A percentile compares a stretch with the other conserved stretches of the same genome.
Conservation (phyloP, 2,329 filamentous ascomycete genomes). For the Blastomyces parvus region DNA sequence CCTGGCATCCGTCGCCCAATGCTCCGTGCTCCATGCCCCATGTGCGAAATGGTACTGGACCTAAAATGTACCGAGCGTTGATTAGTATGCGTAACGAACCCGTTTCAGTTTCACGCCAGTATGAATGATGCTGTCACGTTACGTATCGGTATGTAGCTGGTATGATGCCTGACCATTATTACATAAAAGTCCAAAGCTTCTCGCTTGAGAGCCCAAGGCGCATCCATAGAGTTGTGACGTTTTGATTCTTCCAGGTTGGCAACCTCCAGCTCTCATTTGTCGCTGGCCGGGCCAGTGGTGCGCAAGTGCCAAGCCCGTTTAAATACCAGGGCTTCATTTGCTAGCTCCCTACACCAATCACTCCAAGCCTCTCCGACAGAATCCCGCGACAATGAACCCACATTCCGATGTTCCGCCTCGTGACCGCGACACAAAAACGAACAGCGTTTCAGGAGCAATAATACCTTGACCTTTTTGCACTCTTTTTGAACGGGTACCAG, state of each 20-base stretch:
- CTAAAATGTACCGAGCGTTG: neutral
- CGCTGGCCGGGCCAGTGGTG: neutral
- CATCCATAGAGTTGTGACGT: neutral
- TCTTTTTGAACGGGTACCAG: neutral
- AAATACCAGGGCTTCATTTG: neutral
- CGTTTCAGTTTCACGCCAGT: neutral
- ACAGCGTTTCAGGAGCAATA: neutral
- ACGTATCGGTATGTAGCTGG: neutral
- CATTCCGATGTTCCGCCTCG: constrained; percentile 3
- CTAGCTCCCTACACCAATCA: neutral
- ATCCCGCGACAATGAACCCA: constrained; percentile 2
- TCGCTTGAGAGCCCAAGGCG: neutral
- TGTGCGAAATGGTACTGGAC: neutral
- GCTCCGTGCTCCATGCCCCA: neutral
- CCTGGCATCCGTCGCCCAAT: neutral
- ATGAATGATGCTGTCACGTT: neutral
- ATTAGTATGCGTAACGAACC: neutral
- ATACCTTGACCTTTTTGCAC: neutral
- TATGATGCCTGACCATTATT: neutral
- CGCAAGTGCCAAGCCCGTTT: neutral
- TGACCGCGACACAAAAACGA: neutral
- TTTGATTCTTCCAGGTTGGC: neutral
- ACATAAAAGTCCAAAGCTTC: neutral
- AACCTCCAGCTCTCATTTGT: neutral
- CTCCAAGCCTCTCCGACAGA: neutral